Conservation (phyloP, 169 alveolate genomes). For the Babesia sp. region DNA sequence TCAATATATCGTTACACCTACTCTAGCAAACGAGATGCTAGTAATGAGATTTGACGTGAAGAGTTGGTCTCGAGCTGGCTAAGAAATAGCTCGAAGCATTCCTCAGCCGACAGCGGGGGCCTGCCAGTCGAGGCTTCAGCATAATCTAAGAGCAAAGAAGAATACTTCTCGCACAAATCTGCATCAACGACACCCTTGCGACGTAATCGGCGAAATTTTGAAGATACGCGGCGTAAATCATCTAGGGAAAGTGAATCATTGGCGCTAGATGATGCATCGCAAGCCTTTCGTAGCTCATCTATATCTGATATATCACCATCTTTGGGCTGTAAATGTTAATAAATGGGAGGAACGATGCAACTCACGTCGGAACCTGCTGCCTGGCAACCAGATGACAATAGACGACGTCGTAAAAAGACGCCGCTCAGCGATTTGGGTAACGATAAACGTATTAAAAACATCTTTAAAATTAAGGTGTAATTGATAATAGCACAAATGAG, state of each 20-base stretch:
- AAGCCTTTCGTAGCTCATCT: background rate
- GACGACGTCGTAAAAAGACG: background rate
- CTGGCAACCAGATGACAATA: background rate
- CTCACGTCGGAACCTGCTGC: slow-evolving; percentile 2
- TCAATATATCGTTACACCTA: background rate
- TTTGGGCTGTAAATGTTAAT: background rate
- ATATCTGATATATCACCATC: background rate
- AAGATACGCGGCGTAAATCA: slow-evolving; percentile 3
- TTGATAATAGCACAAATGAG: background rate
- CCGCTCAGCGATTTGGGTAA: background rate
- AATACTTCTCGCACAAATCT: slow-evolving; percentile 29
- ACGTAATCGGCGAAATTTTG: background rate
- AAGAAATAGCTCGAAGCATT: slow-evolving; percentile 21
- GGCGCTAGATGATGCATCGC: background rate
- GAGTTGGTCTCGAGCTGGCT: slow-evolving; percentile 42
- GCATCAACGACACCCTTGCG: slow-evolving; percentile 41
- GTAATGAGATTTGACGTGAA: slow-evolving; percentile 2
- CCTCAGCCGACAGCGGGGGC: background rate
- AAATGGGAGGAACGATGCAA: background rate
- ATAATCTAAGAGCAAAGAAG: background rate
- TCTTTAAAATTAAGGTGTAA: background rate
- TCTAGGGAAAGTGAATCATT: slow-evolving; percentile 9
- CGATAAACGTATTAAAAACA: background rate
- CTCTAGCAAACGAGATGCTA: slow-evolving; percentile 35
- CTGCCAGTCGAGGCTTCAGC: background rate